Evolutionary conservation across 129 eudicot genomes (phyloP).

Genomic region (Flaveria trinervia): DNA sequence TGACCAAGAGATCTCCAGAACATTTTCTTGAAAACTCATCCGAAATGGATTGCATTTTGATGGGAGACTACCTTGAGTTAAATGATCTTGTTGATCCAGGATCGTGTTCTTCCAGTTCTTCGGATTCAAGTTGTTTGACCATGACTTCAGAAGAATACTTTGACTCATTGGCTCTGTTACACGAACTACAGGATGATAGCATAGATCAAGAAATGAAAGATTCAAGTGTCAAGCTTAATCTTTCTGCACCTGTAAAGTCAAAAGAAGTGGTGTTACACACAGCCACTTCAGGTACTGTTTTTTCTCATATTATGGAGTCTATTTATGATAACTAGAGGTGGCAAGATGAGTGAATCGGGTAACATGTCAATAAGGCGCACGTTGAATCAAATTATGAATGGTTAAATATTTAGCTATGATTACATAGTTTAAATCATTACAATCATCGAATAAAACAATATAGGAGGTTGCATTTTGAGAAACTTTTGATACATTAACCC

Average conservation of each 20-base stretch:
- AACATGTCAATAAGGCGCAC: neutral
- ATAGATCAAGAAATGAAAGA: slow-evolving; percentile 28
- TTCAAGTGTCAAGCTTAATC: slow-evolving; percentile 33
- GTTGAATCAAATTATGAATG: neutral
- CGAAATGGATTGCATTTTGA: slow-evolving; percentile 38
- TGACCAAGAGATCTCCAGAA: neutral
- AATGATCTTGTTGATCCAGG: slow-evolving; percentile 52
- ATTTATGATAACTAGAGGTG: neutral
- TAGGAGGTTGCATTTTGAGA: neutral
- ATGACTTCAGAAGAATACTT: slow-evolving; percentile 60
- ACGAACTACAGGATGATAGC: slow-evolving; percentile 34
- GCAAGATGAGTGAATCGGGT: neutral
- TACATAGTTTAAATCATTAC: too few species aligned
- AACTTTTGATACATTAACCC: neutral
- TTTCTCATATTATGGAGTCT: neutral
- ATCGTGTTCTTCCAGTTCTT: slow-evolving; percentile 56
- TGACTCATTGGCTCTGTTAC: slow-evolving; percentile 49
- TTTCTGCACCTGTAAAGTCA: slow-evolving; percentile 35
- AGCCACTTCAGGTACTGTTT: slow-evolving; percentile 22
- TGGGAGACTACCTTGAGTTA: slow-evolving; percentile 68
- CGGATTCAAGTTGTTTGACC: slow-evolving; percentile 56
- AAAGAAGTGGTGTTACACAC: slow-evolving; percentile 47
- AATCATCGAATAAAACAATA: too few species aligned
- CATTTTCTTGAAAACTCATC: slow-evolving; percentile 24
- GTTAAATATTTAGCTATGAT: neutral